Evolutionary conservation across 306 rosid species (phyloP), one percentile per base, ranked within the genome.

Genomic region (Arachis stenosperma): DNA sequence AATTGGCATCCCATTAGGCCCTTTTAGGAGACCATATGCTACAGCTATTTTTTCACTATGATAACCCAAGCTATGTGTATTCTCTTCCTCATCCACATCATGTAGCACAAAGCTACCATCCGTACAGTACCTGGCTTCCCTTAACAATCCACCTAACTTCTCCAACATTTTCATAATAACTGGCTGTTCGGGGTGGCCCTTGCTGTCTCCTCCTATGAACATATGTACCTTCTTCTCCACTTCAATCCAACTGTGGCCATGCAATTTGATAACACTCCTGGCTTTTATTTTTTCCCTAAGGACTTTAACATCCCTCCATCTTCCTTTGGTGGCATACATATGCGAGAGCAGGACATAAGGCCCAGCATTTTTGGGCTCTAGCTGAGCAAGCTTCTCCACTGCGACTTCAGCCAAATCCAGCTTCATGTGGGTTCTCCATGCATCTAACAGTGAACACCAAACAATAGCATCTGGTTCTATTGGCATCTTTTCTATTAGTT

Each of bases 11-110:
- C 90, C 86, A 65, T 75, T 80, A 4, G 92, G 88, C 61, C 88
- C 83, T 83, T 90, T 90, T 61, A 86, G 78, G 57, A 90, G 88
- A 70, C 90, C 96, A 69, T 84, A 90, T 10, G 89, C 96, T 71
- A 90, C 63, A 2, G 90, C 96, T 52, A 90, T 74, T 70, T 84
- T 87, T 84, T 90, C 96, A 70, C 92, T 90, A 60, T 90, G 96
- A 82, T 86, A 77, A 36, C 83, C 81, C 82, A 87, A 65, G 78
- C 89, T 86, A 57, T 78, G 86, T 68, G 83, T 76, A 79, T 90
- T 90, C 81, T 90, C 96, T 86, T 90, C 96, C 70, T 88, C 90
- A 11, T 86, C 96, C 85, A 90, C 85, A 9, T 90, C 96, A 68
- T 86, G 96, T 72, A 82, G 81, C 50, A 88, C 96, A 86, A 88